Evolutionary conservation across 2,329 filamentous ascomycete genomes (phyloP).

Genomic region (Didymella lethalis): DNA sequence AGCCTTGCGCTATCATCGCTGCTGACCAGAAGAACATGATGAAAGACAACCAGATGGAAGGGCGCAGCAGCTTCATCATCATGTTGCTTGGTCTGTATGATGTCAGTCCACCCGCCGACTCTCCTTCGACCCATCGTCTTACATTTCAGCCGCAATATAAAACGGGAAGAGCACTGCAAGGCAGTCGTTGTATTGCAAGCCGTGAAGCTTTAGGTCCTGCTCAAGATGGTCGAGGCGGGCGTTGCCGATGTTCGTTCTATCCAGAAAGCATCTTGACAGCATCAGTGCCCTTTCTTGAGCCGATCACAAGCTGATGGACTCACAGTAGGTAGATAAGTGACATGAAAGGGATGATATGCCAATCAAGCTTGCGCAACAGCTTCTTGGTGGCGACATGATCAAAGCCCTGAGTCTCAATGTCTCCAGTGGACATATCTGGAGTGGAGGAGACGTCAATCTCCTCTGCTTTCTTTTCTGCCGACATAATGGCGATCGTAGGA

Average conservation of each 20-base stretch:
- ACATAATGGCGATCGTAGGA: slow-evolving; percentile 12
- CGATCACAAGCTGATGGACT: slow-evolving; percentile 16
- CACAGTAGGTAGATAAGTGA: slow-evolving; percentile 64
- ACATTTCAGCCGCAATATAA: slow-evolving; percentile 62
- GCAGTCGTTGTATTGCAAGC: slow-evolving; percentile 66
- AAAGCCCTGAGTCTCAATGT: slow-evolving; percentile 45
- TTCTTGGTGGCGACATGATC: slow-evolving; percentile 56
- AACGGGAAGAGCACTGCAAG: slow-evolving; percentile 63
- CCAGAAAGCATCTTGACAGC: slow-evolving; percentile 57
- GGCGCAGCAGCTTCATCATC: slow-evolving; percentile 58
- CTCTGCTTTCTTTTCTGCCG: slow-evolving; percentile 21
- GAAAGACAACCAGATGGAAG: slow-evolving; percentile 47
- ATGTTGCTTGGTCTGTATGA: slow-evolving; percentile 59
- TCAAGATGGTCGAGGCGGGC: slow-evolving; percentile 51
- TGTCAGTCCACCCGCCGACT: background rate
- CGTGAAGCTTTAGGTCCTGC: slow-evolving; percentile 46
- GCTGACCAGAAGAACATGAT: slow-evolving; percentile 50
- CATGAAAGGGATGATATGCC: slow-evolving; percentile 66
- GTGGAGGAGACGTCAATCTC: slow-evolving; percentile 19
- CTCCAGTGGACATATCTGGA: slow-evolving; percentile 23
- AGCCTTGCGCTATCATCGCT: slow-evolving; percentile 43
- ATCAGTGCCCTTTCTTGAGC: background rate
- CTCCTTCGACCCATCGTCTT: background rate
- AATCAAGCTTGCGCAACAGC: slow-evolving; percentile 63
- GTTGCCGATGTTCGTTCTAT: slow-evolving; percentile 61